Conservation (phyloP, 148 eudicot species). For the Rhododendron griersonianum region DNA sequence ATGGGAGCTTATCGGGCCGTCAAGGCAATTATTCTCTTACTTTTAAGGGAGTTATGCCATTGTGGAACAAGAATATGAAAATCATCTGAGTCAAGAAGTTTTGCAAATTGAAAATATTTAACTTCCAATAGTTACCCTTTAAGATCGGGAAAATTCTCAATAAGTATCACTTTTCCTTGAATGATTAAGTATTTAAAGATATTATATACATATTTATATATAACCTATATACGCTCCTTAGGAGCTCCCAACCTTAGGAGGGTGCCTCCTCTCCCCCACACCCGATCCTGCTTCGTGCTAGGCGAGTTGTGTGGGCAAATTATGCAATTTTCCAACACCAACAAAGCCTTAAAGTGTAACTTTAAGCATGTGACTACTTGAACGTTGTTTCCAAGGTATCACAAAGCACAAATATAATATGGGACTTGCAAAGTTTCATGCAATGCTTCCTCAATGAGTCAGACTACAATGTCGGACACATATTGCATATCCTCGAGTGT, state of each 20-base stretch:
- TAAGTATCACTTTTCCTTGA: too few relatives aligned
- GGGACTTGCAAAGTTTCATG: background rate
- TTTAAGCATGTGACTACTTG: background rate
- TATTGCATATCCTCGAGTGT: too few relatives aligned
- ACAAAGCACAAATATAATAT: background rate
- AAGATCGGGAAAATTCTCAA: background rate
- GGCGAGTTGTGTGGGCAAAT: background rate
- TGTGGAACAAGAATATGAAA: background rate
- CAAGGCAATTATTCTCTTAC: background rate
- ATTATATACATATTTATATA: too few relatives aligned
- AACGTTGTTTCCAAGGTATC: background rate
- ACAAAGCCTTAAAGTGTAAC: background rate
- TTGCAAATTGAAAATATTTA: too few relatives aligned
- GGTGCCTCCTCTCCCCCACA: too few relatives aligned
- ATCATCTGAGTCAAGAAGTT: background rate
- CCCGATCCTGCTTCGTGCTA: background rate
- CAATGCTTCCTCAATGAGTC: background rate
- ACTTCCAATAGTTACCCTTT: background rate
- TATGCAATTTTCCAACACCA: background rate
- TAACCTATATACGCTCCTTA: too few relatives aligned
- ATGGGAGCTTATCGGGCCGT: background rate
- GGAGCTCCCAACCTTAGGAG: too few relatives aligned
- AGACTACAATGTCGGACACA: background rate
- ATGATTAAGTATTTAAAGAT: too few relatives aligned
- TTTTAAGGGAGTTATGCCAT: background rate